These are phyloP conservation scores for Fusarium musae DNA, from an alignment of 2,329 filamentous ascomycete genomes.

Conservation along the genomic window DNA sequence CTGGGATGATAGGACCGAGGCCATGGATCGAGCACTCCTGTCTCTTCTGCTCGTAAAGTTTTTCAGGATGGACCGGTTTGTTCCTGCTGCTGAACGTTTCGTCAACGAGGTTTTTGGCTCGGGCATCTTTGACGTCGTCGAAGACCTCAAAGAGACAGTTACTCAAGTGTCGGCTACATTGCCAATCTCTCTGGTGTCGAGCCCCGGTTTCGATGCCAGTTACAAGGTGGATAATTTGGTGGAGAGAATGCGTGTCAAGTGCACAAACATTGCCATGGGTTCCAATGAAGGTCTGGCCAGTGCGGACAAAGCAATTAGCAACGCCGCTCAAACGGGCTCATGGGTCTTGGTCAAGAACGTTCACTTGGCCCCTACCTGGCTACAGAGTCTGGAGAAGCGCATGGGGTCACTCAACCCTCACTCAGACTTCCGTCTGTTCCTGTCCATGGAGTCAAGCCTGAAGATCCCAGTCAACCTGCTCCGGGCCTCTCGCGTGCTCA, in stretches of 20 bases:
- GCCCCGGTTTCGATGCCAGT: constrained; percentile 95
- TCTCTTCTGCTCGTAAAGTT: constrained; percentile 93
- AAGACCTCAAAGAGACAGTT: constrained; percentile 87
- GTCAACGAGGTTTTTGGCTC: constrained; percentile 86
- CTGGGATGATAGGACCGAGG: constrained; percentile 72
- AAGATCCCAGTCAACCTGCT: constrained; percentile 98
- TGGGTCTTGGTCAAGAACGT: constrained; percentile 99
- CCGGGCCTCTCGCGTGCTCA: constrained; percentile 90
- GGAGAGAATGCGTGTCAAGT: constrained; percentile 81
- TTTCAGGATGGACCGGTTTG: constrained; percentile 94
- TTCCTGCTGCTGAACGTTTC: constrained; percentile 92
- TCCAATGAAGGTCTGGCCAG: constrained; percentile 93
- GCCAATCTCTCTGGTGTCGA: constrained; percentile 92
- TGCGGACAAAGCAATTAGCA: constrained; percentile 94
- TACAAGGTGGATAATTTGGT: constrained; percentile 99
- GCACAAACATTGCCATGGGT: constrained; percentile 98
- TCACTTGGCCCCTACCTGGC: constrained; percentile 93
- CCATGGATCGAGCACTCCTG: constrained; percentile 79
- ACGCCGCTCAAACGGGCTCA: constrained; percentile 88
- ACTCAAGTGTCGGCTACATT: constrained; percentile 84
- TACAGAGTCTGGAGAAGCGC: constrained; percentile 96
- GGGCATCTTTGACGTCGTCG: constrained; percentile 82
- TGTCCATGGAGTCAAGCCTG: constrained; percentile 96
- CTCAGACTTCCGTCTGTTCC: constrained; percentile 90
- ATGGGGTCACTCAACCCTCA: constrained; percentile 96